Base-by-base conservation (phyloP, 2,329 filamentous ascomycete species). In the Cytospora paraplurivora region DNA sequence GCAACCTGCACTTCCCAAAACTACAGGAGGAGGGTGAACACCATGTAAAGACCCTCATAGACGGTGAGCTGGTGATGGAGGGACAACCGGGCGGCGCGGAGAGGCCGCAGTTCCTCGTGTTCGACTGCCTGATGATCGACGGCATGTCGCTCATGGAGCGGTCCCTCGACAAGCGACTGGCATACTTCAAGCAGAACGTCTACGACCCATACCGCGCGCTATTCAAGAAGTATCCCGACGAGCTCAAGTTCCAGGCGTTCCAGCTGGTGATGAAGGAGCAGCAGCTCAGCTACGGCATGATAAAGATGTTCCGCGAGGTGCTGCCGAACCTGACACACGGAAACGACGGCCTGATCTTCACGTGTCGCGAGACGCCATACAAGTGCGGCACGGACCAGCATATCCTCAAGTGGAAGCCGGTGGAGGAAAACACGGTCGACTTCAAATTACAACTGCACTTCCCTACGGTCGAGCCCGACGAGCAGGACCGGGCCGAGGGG, bases 391-490 rank as follows among this genome's bases (percentile, higher is more conserved):
- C 95, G 13, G 95, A 99, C 76, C 86, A 86, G 56, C 89, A 97
- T 74, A 99, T 97, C 67, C 81, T 99, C 47, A 99, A 99, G 76
- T 99, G 95, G 95, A 99, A 99, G 77, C 93, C 94, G 0, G 92
- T 92, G 4, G 83, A 91, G 68, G 95, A 99, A 75, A 99, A 99
- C 78, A 96, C 93, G 0, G 87, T 99, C 69, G 95, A 99, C 75
- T 97, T 97, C 75, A 85, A 90, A 50, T 83, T 98, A 70, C 85
- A 85, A 58, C 83, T 99, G 51, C 81, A 84, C 13, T 98, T 97
- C 71, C 90, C 90, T 0, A 72, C 81, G 0, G 80, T 89, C n/a
- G 84, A 91, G 64, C 89, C 89, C 1, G 85, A 89, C 71, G 83
- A 85, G 15, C 77, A 81, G 17, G 90, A 95, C 69, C 84, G 85